phyloP scores from a whole-genome alignment of 2,329 filamentous ascomycete genomes.

The Tolypocladium inflatum region DNA sequence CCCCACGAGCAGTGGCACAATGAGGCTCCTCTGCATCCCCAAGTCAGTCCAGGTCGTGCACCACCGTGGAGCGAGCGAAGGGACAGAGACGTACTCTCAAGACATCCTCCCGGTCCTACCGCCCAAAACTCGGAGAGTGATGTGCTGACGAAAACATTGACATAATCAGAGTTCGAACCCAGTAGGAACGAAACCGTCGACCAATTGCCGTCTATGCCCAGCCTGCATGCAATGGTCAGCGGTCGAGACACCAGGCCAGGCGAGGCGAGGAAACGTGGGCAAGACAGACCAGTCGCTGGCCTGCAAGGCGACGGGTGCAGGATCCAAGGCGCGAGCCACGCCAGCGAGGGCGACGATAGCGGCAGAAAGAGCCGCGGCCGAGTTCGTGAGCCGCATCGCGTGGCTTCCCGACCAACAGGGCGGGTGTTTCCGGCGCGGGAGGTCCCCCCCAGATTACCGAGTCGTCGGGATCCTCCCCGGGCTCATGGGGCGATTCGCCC shows the following conservation, averaged over 20 bases:
- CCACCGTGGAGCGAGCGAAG: neutral
- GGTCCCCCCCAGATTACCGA: neutral
- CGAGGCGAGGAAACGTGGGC: neutral
- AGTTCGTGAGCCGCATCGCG: constrained; percentile 6
- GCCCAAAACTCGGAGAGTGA: constrained; percentile 64
- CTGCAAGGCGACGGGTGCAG: constrained; percentile 11
- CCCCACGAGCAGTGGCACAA: constrained; percentile 49
- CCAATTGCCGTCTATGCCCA: constrained; percentile 61
- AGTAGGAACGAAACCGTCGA: constrained; percentile 52
- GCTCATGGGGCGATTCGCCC: neutral
- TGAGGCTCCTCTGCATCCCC: constrained; percentile 29
- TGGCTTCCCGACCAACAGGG: constrained; percentile 1
- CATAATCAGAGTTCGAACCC: constrained; percentile 27
- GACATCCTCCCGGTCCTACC: constrained; percentile 48
- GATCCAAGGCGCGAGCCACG: constrained; percentile 3
- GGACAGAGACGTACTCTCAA: constrained; percentile 28
- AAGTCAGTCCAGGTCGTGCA: constrained; percentile 7
- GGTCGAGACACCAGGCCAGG: neutral
- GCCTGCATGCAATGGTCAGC: constrained; percentile 27
- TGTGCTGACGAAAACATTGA: constrained; percentile 48
- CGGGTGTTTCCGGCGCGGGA: neutral
- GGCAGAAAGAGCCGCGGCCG: constrained; percentile 1
- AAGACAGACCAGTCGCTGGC: constrained; percentile 12
- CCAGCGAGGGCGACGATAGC: constrained; percentile 4
- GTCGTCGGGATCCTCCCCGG: neutral